Conservation (phyloP, 495 filamentous ascomycete species). For the Podospora appendiculata region DNA sequence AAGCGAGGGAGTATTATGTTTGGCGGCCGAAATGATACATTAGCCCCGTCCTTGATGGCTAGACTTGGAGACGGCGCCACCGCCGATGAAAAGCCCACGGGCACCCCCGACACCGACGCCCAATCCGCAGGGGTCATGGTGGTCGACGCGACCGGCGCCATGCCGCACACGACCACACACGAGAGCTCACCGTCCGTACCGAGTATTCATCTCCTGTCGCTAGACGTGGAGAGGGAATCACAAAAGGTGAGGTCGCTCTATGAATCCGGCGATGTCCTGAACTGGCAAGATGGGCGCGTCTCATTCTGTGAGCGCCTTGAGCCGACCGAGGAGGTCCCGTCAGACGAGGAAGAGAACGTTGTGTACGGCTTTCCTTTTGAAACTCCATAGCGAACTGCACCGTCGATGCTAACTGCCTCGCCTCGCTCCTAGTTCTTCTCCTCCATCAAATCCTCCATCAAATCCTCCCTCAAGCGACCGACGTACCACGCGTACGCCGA, state of each 20-base stretch:
- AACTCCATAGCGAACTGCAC: conserved; percentile 22
- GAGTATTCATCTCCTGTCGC: conserved; percentile 53
- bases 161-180: neutral
- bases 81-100: neutral
- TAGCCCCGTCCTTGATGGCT: conserved; percentile 8
- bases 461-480: conserved; percentile 12
- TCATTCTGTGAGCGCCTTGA: conserved; percentile 33
- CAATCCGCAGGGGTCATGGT: neutral
- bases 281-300: conserved; percentile 51
- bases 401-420: conserved; percentile 8
- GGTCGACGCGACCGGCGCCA: conserved; percentile 2
- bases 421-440: conserved; percentile 3
- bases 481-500: conserved; percentile 6
- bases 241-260: conserved; percentile 90
- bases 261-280: conserved; percentile 58
- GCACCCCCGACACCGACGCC: too few species aligned
- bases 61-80: neutral
- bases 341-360: conserved; percentile 42
- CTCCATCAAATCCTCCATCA: neutral
- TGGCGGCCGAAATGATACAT: conserved; percentile 36
- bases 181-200: conserved; percentile 21
- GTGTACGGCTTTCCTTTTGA: conserved; percentile 45
- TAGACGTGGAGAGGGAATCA: conserved; percentile 78
- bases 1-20: conserved; percentile 61
- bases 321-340: conserved; percentile 41